These are phyloP conservation scores for Penicillium paxilli DNA, from an alignment of 495 filamentous ascomycete genomes.

Conservation along the genomic window DNA sequence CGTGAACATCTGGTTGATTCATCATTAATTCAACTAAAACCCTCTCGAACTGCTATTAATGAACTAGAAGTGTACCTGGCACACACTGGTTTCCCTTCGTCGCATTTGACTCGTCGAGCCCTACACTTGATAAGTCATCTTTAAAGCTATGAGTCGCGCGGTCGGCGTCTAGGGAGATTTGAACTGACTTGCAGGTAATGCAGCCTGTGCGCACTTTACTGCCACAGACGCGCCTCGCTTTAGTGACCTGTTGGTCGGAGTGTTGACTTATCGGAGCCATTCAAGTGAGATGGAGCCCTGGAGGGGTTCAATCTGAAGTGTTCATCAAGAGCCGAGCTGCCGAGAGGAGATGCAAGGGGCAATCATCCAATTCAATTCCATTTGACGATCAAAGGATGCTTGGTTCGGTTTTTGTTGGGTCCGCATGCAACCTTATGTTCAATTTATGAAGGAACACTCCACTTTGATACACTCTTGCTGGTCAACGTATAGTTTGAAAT, in stretches of 20 bases:
- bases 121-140: not conserved
- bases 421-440: not conserved
- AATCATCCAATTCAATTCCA: not conserved
- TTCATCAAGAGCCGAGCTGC: not conserved
- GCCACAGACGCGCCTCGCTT: not conserved
- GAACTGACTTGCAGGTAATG: slow-evolving; percentile 31
- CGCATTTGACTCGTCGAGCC: slow-evolving; percentile 28
- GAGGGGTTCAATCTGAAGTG: not conserved
- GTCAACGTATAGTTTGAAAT: not conserved
- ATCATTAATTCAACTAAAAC: not conserved
- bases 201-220: slow-evolving; percentile 30
- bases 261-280: not conserved
- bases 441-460: not conserved
- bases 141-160: not conserved
- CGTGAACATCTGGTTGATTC: not conserved
- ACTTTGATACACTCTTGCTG: not conserved
- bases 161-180: not conserved
- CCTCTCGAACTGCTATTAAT: not conserved
- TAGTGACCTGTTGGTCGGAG: not conserved
- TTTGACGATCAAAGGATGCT: not conserved
- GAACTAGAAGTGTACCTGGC: slow-evolving; percentile 1
- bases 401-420: not conserved
- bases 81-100: slow-evolving; percentile 27
- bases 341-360: not conserved
- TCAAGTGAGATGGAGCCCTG: not conserved